Conservation (phyloP, 2,329 filamentous ascomycete species). For the Fusarium sp. region DNA sequence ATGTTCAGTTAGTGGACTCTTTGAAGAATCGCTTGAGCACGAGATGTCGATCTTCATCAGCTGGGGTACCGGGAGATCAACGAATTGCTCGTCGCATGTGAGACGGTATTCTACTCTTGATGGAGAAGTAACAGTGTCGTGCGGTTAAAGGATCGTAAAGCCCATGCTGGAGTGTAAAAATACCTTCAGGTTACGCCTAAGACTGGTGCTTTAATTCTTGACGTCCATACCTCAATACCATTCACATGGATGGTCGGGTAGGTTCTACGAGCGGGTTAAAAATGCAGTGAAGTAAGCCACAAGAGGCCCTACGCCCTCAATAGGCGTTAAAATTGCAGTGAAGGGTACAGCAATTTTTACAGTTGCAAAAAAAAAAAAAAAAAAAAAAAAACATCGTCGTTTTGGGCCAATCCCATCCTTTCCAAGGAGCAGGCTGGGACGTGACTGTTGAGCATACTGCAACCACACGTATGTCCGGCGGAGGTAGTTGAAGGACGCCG, state of each 20-base stretch:
- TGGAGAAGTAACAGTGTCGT: not conserved
- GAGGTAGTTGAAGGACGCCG: not conserved
- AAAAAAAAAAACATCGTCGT: no score
- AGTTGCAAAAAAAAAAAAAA: no score
- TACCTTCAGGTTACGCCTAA: fast-evolving
- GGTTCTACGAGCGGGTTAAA: not conserved
- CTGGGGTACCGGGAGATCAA: no score
- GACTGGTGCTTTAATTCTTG: not conserved
- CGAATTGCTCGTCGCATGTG: no score
- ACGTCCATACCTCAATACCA: not conserved
- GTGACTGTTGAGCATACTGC: not conserved
- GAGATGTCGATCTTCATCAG: not conserved
- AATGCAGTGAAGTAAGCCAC: not conserved
- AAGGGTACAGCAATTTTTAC: no score
- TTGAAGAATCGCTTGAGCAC: not conserved
- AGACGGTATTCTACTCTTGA: not conserved
- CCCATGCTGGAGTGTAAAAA: not conserved
- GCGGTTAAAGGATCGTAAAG: not conserved
- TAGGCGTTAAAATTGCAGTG: no score
- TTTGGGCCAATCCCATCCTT: no score
- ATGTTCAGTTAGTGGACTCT: not conserved
- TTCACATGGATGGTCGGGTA: not conserved
- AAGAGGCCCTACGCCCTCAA: no score
- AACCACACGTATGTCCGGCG: not conserved
- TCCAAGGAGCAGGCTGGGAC: no score